Base-by-base conservation (phyloP, 345 rosid species). In the Heritiera fomes region DNA sequence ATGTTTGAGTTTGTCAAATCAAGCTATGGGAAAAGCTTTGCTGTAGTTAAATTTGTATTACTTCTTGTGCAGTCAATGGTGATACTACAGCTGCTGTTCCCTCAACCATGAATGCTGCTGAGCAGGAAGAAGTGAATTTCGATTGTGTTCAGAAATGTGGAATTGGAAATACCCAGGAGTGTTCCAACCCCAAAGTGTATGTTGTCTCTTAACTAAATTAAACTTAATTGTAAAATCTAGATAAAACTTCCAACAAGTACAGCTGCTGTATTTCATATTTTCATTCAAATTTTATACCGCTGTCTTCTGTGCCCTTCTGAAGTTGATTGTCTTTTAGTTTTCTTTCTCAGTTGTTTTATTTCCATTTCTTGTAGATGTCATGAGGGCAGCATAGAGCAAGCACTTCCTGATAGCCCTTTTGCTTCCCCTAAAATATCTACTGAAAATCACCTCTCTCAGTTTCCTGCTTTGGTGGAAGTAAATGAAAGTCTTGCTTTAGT, bases 391-490 rank as follows among this genome's bases (percentile, higher is more conserved):
- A 28, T 79, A 17, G 97, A 91, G 76, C 88, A 83, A 28, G 64
- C 56, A 74, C 89, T 88, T 30, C 92, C 94, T 18, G 87, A 88
- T 83, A 82, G 80, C 80, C 86, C 85, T 69, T 89, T 88, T 82
- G 88, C 86, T 77, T 90, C 94, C 38, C 89, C 92, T 28, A 68
- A 80, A 34, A 87, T 88, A 77, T 65, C 75, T 17, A 49, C 83
- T 34, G 89, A 81, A 55, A 81, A 80, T 67, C 85, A 79, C 53
- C 71, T 49, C 69, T 77, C 68, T 2, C 79, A 75, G 55, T 50
- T 81, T 64, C 55, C 80, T 45, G 52, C 73, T 71, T 67, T 58
- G 72, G 82, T 65, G 0, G 85, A 79, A 78, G 82, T 81, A 79
- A 77, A 84, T 67, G 88, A 77, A 77, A 84, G 66, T 79, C 73